Evolutionary conservation across 1,284 basidiomycete species (phyloP), one percentile per base, ranked within the genome.

Genomic region (Melampsora larici-populina): DNA sequence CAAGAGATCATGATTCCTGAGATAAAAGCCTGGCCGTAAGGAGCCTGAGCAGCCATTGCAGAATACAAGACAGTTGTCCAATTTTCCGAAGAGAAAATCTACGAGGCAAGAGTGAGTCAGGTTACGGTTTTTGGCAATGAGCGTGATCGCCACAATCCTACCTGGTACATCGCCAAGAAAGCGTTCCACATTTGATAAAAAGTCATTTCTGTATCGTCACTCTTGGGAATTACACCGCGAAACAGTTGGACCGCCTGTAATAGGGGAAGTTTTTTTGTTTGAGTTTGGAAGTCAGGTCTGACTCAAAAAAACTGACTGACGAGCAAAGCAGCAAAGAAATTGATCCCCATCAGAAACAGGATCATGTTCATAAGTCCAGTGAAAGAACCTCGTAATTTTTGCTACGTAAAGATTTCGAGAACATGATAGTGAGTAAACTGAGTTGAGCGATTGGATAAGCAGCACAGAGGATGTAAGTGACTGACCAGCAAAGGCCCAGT

Each of bases 61-160:
- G 84, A 86, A 82, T 93, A 96, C n/a, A 97, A 83, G 0, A 94
- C 87, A 73, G 88, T 86, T 1, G 92, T 92, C 96, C 96, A 99
- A 83, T 98, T 92, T 84, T 99, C 96, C 0, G 93, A 93, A 0
- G 94, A 94, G 85, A 95, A 93, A 7, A 98, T 87, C 84, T 96
- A 89, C 33, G 65, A 8, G 11, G 33, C 11, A 40, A 29, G 51
- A 55, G 17, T 51, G 13, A 26, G 49, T 43, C 29, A 58, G 36
- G n/a, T 46, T 13, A 15, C 13, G 11, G 15, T 17, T 9, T 46
- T 46, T 46, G 9, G 3, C 11, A 46, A 11, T 13, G 43, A 46
- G 43, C 43, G 43, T 46, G 11, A 46, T 3, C 9, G 43, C 43
- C 11, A 15, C 13, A 46, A 46, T 46, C 43, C 65, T 65, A 86